A percentile compares a stretch with the other conserved stretches of the same genome.
Conservation (phyloP, 768 basidiomycete species). For the Antrodiella citrinella region DNA sequence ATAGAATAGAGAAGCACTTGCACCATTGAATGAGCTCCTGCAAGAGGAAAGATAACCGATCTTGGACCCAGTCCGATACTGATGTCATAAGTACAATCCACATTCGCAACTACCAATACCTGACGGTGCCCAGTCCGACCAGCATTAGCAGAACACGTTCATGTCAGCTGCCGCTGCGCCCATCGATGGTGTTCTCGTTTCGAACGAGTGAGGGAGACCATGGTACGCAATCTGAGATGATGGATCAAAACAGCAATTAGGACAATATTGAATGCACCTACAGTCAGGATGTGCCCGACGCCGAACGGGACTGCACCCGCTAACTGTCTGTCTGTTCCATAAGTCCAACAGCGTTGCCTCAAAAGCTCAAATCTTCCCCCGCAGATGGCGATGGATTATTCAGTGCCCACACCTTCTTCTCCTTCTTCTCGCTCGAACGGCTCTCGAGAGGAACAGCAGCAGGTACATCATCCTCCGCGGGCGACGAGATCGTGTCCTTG, state of each 20-base stretch:
- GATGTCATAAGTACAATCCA: background rate
- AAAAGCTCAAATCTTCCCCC: constrained; percentile 1
- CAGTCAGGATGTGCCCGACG: background rate
- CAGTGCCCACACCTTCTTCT: background rate
- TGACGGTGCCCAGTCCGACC: background rate
- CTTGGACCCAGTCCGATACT: background rate
- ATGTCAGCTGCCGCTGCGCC: background rate
- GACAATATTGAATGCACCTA: background rate
- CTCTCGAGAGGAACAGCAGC: background rate
- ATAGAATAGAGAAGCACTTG: background rate
- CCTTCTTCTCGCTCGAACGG: background rate
- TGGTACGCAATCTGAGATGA: background rate
- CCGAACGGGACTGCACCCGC: background rate
- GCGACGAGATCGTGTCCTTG: background rate
- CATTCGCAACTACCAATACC: background rate
- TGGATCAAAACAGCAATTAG: background rate
- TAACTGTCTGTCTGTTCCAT: background rate
- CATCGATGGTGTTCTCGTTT: background rate
- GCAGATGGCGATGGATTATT: background rate
- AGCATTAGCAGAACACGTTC: background rate
- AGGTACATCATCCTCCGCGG: background rate
- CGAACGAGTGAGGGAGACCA: background rate
- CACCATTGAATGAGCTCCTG: background rate
- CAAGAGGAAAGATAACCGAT: background rate
- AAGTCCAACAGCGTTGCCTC: background rate